Evolutionary conservation across 345 rosid species (phyloP), one percentile per base, ranked within the genome.

Genomic region (Lumnitzera racemosa): DNA sequence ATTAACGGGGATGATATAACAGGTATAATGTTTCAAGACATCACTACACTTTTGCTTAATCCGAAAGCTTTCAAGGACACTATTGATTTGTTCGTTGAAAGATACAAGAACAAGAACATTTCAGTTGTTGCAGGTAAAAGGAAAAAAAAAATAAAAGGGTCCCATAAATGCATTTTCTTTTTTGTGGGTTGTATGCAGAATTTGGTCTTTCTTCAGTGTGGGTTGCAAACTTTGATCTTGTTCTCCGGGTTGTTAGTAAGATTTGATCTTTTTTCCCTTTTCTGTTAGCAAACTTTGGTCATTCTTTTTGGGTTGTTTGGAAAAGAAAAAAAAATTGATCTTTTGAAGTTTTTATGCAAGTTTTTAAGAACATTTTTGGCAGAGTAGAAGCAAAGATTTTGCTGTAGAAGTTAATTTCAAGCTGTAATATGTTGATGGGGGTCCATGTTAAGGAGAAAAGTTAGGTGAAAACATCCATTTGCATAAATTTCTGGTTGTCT

Each of bases 1-100:
- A 16, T 25, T 49, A 20, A 24, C 53, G 52, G 25, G 55, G 41
- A 23, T 57, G 41, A 7, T 58, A 54, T 68, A 70, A 72, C 80
- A 95, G 97, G 97, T 57, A 90, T 90, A 24, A 90, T 88, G 96
- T 95, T 95, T 70, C 97, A 88, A 68, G 99, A 95, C 74, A 85
- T 95, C 67, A 90, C 99, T 27, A 86, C 97, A 24, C 86, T 90
- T 53, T 73, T 95, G 59, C 78, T 90, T 76, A 89, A 95, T 77
- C 89, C 92, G 20, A 73, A 81, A 65, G 90, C 95, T 14, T 95
- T 95, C 77, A 95, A 84, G 80, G 97, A 88, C 62, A 80, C 99
- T 25, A 69, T 95, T 63, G 97, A 90, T 69, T 64, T 95, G 73
- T 90, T 95, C 64, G 92, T 90, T 31, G 97, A 95, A 86, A 74